These are phyloP conservation scores for Pistacia integerrima DNA, from an alignment of 345 rosid species.

Conservation along the genomic window DNA sequence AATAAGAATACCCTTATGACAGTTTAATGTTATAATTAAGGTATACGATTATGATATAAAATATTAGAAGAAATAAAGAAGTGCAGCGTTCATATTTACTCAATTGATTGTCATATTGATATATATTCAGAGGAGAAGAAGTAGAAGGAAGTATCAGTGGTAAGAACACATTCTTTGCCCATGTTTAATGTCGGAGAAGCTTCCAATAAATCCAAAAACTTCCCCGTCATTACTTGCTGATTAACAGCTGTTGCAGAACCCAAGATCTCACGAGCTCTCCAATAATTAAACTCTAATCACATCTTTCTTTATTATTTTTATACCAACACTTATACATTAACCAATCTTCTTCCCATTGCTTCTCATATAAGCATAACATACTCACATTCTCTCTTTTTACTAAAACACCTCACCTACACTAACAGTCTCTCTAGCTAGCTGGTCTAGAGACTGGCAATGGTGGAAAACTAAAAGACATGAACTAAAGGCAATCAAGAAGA, in stretches of 20 bases:
- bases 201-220: conserved; percentile 59
- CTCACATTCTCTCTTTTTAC: not conserved
- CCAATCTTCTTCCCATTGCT: conserved; percentile 40
- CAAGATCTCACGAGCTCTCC: conserved; percentile 57
- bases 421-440: not conserved
- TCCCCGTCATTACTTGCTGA: conserved; percentile 40
- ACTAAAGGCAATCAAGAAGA: conserved; percentile 26
- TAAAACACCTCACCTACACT: not conserved
- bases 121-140: conserved; percentile 26
- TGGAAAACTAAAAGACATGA: conserved; percentile 28
- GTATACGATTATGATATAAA: not conserved
- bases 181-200: conserved; percentile 66
- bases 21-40: not conserved
- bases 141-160: conserved; percentile 34
- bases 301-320: conserved; percentile 27
- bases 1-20: too few species aligned
- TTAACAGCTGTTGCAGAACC: conserved; percentile 54
- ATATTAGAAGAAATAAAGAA: conserved; percentile 5
- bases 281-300: conserved; percentile 20
- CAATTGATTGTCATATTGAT: conserved; percentile 24
- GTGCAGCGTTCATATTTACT: conserved; percentile 4
- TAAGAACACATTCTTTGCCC: conserved; percentile 59
- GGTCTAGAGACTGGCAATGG: conserved; percentile 26
- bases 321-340: conserved; percentile 29
- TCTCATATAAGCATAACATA: conserved; percentile 8